Evolutionary conservation across 148 eudicot species (phyloP), one percentile per base, ranked within the genome.

Genomic region (Diospyros kaki): DNA sequence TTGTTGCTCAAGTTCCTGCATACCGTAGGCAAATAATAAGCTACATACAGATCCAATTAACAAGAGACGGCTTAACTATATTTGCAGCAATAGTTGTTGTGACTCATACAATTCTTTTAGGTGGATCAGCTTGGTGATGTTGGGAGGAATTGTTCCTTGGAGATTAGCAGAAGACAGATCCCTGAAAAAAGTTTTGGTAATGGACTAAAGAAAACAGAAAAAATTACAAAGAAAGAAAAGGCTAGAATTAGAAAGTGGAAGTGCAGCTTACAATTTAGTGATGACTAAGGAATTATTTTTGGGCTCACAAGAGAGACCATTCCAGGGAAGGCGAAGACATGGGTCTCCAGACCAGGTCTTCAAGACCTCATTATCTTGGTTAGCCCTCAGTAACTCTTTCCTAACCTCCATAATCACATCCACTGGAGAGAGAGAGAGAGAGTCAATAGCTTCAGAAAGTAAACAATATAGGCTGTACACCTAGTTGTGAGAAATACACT

Each of bases 1-100:
- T 85, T 85, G 75, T 82, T 74, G 80, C 88, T 82, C 63, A 85
- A 39, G 61, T 85, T 85, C 85, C 88, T 85, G 79, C 76, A 77
- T 52, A 39, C 58, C 60, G 63, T 75, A 70, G 69, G 53, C 74
- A 68, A 65, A 13, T 53, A 40, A 28, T 58, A 53, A 68, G 63
- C 74, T 45, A 62, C 73, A 68, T 42, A 62, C 9, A 18, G 9
- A 14, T 67, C 60, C 6, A 63, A 15, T 39, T 48, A 61, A 60
- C 59, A 18, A 17, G 64, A 6, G 9, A 52, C 28, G 8, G 10
- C 12, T 13, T 18, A 73, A 53, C 28, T 14, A 68, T 50, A 11
- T 28, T 69, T 13, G 12, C 56, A 52, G 38, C 45, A 50, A 41
- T 9, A 76, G 8, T 42, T 48, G 48, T 67, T 39, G 71, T 18